Evolutionary conservation across 2,329 filamentous ascomycete species (phyloP).

Genomic region (Phaeophleospora eucalypticola): DNA sequence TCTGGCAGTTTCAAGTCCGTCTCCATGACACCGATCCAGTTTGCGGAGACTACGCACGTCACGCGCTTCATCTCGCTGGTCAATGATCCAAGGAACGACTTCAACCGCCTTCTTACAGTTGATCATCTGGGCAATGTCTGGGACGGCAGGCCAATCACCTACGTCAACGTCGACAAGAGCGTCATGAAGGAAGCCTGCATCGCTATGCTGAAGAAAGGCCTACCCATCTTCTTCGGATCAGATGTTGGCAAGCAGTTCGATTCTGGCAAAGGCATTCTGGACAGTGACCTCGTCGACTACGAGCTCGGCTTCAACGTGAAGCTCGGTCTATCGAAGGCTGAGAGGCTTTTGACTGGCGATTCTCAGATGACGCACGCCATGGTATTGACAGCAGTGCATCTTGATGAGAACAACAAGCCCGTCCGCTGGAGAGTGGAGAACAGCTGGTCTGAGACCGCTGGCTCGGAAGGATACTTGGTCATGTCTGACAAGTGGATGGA

Average conservation of each 20-base stretch:
- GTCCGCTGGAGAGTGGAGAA: conserved; percentile 86
- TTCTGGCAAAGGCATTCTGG: conserved; percentile 68
- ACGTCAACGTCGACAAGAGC: conserved; percentile 75
- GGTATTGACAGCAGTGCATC: conserved; percentile 81
- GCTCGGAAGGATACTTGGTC: conserved; percentile 78
- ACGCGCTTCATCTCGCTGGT: conserved; percentile 73
- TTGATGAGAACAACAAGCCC: conserved; percentile 61
- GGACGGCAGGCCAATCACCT: conserved; percentile 69
- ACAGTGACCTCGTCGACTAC: conserved; percentile 71
- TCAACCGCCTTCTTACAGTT: conserved; percentile 69
- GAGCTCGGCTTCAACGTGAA: conserved; percentile 76
- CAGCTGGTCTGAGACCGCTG: conserved; percentile 67
- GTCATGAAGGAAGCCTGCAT: conserved; percentile 71
- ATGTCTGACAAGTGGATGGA: conserved; percentile 70
- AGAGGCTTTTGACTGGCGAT: conserved; percentile 69
- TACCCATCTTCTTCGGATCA: conserved; percentile 83
- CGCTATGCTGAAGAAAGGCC: conserved; percentile 69
- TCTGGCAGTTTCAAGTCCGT: conserved; percentile 61
- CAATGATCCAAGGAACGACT: conserved; percentile 76
- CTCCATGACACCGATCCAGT: conserved; percentile 63
- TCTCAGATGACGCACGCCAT: conserved; percentile 88
- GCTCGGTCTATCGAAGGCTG: conserved; percentile 70
- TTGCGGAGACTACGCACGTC: conserved; percentile 65
- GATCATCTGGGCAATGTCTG: conserved; percentile 76
- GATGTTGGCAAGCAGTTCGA: conserved; percentile 84